phyloP scores from a whole-genome alignment of 805 yeast species.

The Starmera quercuum region DNA sequence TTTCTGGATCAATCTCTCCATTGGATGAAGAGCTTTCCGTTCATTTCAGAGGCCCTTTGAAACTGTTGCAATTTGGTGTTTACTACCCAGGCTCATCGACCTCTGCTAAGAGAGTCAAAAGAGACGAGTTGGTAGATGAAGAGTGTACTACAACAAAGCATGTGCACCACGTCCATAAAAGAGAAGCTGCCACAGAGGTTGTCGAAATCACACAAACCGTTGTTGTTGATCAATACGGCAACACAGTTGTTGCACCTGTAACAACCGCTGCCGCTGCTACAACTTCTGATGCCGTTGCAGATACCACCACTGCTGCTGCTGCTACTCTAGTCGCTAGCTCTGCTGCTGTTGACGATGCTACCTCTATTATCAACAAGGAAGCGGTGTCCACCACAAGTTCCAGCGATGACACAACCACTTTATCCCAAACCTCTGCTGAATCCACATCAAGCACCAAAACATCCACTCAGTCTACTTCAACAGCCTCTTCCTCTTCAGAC shows the following conservation, averaged over 20 bases:
- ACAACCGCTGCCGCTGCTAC: conserved; percentile 14
- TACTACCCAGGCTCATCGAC: conserved; percentile 54
- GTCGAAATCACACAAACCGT: conserved; percentile 77
- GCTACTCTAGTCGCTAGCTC: conserved; percentile 11
- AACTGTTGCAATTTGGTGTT: conserved; percentile 79
- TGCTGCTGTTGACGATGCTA: conserved; percentile 7
- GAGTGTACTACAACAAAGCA: conserved; percentile 23
- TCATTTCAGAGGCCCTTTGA: conserved; percentile 86
- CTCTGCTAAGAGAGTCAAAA: conserved; percentile 37
- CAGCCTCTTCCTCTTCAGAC: conserved; percentile 32
- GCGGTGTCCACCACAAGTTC: conserved; percentile 18
- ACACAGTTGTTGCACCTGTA: conserved; percentile 20
- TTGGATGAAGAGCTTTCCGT: conserved; percentile 81
- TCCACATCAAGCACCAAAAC: conserved; percentile 23
- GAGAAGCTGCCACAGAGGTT: conserved; percentile 53
- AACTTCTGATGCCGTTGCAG: conserved; percentile 13
- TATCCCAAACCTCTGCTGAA: conserved; percentile 16
- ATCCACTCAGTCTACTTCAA: conserved; percentile 22
- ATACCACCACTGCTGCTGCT: conserved; percentile 21
- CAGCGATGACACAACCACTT: no score
- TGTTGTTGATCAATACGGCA: conserved; percentile 53
- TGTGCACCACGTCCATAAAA: conserved; percentile 44
- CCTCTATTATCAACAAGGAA: conserved; percentile 3
- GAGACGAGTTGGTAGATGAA: conserved; percentile 28
- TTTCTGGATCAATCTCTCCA: conserved; percentile 72